Base-by-base conservation (phyloP, 2,329 filamentous ascomycete genomes). In the Fusarium paranaense region DNA sequence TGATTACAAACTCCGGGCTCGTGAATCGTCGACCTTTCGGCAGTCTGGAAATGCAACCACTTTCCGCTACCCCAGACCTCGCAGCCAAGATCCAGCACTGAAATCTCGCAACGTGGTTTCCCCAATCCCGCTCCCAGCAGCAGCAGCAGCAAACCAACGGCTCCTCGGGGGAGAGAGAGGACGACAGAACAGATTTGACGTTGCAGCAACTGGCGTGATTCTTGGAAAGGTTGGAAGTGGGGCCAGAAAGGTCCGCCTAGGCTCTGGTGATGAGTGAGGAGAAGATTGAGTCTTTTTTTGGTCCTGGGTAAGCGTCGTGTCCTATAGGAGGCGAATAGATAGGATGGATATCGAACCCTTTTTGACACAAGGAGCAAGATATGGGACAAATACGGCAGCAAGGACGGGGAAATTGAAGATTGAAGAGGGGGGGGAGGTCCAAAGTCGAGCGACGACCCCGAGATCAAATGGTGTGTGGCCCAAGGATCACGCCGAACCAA, bases 401-500 rank as follows among this genome's bases (percentile, higher is more conserved):
- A 69, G 40, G 5, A 32, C 11, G 14, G 42, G 54, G 63, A 61
- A 57, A 58, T 42, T 22, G 33, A 59, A 59, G 67, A 64, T 45
- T 59, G 69, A 63, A 71, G 66, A 69, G 62, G 70, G 69, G 67
- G 74, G 67, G 64, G 71, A 61, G 69, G 47, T 37, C 45, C 33
- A 58, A 67, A 59, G 66, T 56, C 65, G 52, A 64, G 38, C 37
- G 62, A 69, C 52, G 54, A 61, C 47, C 45, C 57, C 62, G 22
- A 63, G 37, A 70, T 40, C 66, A 71, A 67, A 70, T 67, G 68
- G 66, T 64, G 66, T 65, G 71, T 54, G 57, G 57, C 57, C 33
- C 35, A 75, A 64, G 76, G 74, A 78, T 78, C 76, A 76, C 71
- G 67, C 71, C 69, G 76, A 72, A 78, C 76, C 76, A 78, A 75